These are phyloP conservation scores for Phialocephala subalpina DNA, from an alignment of 2,329 filamentous ascomycete genomes.

Conservation along the genomic window DNA sequence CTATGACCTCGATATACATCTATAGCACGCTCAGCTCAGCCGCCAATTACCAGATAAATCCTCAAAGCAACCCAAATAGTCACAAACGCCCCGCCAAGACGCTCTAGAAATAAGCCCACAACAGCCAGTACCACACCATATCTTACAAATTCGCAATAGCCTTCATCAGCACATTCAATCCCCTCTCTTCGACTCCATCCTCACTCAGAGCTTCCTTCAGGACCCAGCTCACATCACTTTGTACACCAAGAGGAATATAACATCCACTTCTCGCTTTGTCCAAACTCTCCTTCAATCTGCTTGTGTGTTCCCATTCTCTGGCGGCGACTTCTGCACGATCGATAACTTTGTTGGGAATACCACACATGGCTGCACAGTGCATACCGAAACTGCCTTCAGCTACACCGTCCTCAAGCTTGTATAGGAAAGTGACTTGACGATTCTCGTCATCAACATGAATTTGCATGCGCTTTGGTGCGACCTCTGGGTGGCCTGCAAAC, in stretches of 20 bases:
- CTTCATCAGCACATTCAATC: slow-evolving; percentile 65
- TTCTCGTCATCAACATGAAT: slow-evolving; percentile 90
- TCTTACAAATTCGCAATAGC: slow-evolving; percentile 65
- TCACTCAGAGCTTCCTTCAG: slow-evolving; percentile 62
- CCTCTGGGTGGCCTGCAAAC: slow-evolving; percentile 89
- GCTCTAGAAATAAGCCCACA: slow-evolving; percentile 3
- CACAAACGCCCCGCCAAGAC: slow-evolving; percentile 12
- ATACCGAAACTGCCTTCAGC: slow-evolving; percentile 98
- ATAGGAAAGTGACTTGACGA: slow-evolving; percentile 92
- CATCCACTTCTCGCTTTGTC: slow-evolving; percentile 81
- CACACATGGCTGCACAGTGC: slow-evolving; percentile 99
- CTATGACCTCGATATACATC: neutral
- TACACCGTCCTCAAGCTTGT: slow-evolving; percentile 91
- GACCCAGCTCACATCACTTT: slow-evolving; percentile 86
- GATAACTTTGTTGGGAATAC: slow-evolving; percentile 84
- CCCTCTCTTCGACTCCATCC: slow-evolving; percentile 55
- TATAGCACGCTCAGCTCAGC: neutral
- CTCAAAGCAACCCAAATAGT: slow-evolving; percentile 9
- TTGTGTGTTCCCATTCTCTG: slow-evolving; percentile 94
- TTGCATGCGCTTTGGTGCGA: slow-evolving; percentile 87
- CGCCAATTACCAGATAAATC: neutral
- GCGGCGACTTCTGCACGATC: slow-evolving; percentile 89
- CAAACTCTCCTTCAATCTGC: slow-evolving; percentile 85
- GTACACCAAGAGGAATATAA: slow-evolving; percentile 83
- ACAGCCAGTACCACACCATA: slow-evolving; percentile 5